These are phyloP conservation scores for Theileria parva DNA, from an alignment of 169 alveolate species.

Conservation along the genomic window DNA sequence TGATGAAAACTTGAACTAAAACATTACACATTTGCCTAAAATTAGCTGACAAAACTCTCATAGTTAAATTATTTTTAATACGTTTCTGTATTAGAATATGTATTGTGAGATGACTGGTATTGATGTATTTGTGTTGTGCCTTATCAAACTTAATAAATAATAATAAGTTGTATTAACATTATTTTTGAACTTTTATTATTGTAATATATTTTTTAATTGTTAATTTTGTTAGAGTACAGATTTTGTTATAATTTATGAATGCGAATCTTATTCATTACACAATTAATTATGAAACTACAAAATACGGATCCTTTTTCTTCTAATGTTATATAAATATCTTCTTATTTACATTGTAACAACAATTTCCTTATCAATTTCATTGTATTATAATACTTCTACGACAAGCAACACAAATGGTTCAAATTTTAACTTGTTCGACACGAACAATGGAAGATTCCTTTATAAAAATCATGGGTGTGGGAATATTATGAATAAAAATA, in stretches of 20 bases:
- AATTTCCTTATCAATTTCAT: neutral
- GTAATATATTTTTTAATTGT: neutral
- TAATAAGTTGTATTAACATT: neutral
- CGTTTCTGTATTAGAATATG: too few species aligned
- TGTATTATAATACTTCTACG: neutral
- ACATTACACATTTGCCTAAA: too few species aligned
- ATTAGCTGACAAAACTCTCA: too few species aligned
- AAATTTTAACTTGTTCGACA: neutral
- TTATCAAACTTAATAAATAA: neutral
- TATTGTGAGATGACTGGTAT: too few species aligned
- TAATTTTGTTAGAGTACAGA: neutral
- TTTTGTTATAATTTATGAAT: neutral
- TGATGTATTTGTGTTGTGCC: too few species aligned
- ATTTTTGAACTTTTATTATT: neutral
- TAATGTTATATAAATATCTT: constrained; percentile 1
- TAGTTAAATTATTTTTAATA: too few species aligned
- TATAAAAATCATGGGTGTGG: neutral
- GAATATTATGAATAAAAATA: neutral
- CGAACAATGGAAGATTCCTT: neutral
- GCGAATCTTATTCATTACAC: neutral
- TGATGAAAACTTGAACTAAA: too few species aligned
- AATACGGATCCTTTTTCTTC: neutral
- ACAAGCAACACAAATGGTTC: neutral
- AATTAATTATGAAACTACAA: neutral
- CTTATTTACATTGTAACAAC: neutral